Percentiles rank a stretch among this genome's conserved stretches.
Evolutionary conservation across 805 yeast species (phyloP).

Genomic region (Maudiozyma barnettii): DNA sequence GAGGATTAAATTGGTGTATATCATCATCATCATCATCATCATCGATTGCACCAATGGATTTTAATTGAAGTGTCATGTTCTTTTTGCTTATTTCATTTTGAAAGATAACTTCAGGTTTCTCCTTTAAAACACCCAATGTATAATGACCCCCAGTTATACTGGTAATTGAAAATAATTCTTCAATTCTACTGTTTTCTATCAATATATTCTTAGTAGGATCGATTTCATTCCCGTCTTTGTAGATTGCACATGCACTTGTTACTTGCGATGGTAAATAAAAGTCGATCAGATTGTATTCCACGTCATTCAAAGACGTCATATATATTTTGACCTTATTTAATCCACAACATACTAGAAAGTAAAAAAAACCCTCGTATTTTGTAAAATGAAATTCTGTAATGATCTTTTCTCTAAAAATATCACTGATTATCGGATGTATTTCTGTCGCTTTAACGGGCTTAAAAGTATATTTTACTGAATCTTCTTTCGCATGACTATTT

Average conservation of each 20-base stretch:
- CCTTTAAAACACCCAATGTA: neutral
- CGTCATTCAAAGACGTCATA: neutral
- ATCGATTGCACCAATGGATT: neutral
- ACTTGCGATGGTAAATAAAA: constrained; percentile 10
- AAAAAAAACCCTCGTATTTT: neutral
- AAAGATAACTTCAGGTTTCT: neutral
- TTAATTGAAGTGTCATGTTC: constrained; percentile 1
- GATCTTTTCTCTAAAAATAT: neutral
- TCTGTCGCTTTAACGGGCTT: neutral
- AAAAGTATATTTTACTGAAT: neutral
- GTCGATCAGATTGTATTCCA: constrained; percentile 5
- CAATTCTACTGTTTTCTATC: neutral
- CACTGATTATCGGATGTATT: constrained; percentile 1
- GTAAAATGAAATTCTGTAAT: constrained; percentile 3
- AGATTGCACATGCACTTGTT: constrained; percentile 2
- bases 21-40: constrained; percentile 2
- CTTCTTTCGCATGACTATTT: neutral
- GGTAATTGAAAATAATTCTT: constrained; percentile 1
- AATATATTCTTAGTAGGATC: neutral
- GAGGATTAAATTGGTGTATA: neutral
- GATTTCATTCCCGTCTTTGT: neutral
- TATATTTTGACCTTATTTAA: constrained; percentile 3
- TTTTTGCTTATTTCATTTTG: neutral
- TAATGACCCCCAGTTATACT: constrained; percentile 5
- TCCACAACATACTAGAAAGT: constrained; percentile 7